A percentile compares a stretch with the other conserved stretches of the same genome.
Conservation (phyloP, 495 filamentous ascomycete genomes). For the Aspergillus incahuasiensis region DNA sequence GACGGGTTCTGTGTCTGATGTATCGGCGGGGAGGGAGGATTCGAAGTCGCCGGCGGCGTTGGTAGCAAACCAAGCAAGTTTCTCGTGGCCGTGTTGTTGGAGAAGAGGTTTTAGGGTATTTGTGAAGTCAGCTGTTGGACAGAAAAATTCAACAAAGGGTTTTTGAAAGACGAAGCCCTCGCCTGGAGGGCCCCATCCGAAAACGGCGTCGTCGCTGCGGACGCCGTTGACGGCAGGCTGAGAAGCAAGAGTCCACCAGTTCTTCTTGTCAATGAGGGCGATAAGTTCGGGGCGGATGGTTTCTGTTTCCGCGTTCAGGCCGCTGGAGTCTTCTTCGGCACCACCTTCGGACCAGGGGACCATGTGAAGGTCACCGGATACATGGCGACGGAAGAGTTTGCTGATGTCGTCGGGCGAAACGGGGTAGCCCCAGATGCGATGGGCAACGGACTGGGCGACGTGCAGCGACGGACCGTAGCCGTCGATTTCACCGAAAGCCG, state of each 20-base stretch:
- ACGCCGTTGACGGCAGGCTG: conserved; percentile 91
- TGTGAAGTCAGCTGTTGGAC: conserved; percentile 65
- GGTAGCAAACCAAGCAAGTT: conserved; percentile 80
- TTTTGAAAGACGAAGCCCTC: conserved; percentile 96
- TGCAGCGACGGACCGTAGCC: conserved; percentile 91
- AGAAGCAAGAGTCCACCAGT: conserved; percentile 95
- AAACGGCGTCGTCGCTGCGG: conserved; percentile 66
- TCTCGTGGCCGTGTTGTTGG: conserved; percentile 49
- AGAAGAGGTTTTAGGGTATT: conserved; percentile 56
- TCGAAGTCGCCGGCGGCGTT: conserved; percentile 68
- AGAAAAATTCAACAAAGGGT: conserved; percentile 94
- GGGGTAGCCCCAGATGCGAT: conserved; percentile 79
- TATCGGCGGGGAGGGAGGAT: conserved; percentile 48
- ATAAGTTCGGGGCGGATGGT: conserved; percentile 71
- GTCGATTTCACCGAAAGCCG: conserved; percentile 92
- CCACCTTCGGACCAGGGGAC: conserved; percentile 95
- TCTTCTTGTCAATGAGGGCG: conserved; percentile 63
- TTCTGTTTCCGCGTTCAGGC: conserved; percentile 70
- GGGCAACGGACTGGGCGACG: conserved; percentile 70
- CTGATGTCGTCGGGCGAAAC: conserved; percentile 64
- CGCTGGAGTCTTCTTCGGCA: conserved; percentile 44
- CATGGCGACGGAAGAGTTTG: conserved; percentile 70
- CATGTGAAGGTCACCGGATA: conserved; percentile 64
- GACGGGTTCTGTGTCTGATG: conserved; percentile 30
- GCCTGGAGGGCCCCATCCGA: conserved; percentile 90